Evolutionary conservation across 2,329 filamentous ascomycete species (phyloP), one percentile per base, ranked within the genome.

Genomic region (Leptographium flavum): DNA sequence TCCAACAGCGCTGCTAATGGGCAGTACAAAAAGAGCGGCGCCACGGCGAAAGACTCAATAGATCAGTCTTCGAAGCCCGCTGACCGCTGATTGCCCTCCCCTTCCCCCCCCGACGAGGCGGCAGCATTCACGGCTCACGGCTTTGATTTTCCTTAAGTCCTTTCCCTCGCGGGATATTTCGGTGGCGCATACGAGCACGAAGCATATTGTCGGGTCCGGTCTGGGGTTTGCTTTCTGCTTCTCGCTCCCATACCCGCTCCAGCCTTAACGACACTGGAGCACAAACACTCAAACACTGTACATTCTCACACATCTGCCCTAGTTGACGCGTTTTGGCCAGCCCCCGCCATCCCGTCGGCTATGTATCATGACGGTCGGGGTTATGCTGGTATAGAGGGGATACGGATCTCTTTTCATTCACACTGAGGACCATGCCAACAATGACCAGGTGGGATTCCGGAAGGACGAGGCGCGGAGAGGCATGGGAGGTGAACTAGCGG

Each of bases 1-100:
- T 58, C 53, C 22, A 60, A 65, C 45, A 57, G 49, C 7, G 60
- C 65, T 44, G 48, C 49, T 19, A 53, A 52, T 21, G 51, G 49
- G n/a, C 45, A 49, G 17, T 21, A 32, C 27, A 51, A 46, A 41
- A 52, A 47, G 53, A 32, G 23, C 36, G 23, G 27, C 19, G 7
- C 39, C 6, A 13, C 6, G 4, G 15, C 14, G 19, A 40, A 38
- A 11, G 33, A 17, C 21, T n/a, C 45, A 22, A 32, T 42, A 22
- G 45, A 43, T 14, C 43, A 39, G 38, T 15, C 39, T 21, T 21
- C 45, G 23, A 52, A 50, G 43, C 32, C 46, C 10, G 17, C 33
- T 4, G 32, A 35, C 19, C 48, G n/a, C n/a, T 49, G 19, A 42
- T n/a, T n/a, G n/a, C n/a, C n/a, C n/a, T n/a, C n/a, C n/a, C n/a